Conservation (phyloP, 1,284 basidiomycete species). For the Malassezia caprae region DNA sequence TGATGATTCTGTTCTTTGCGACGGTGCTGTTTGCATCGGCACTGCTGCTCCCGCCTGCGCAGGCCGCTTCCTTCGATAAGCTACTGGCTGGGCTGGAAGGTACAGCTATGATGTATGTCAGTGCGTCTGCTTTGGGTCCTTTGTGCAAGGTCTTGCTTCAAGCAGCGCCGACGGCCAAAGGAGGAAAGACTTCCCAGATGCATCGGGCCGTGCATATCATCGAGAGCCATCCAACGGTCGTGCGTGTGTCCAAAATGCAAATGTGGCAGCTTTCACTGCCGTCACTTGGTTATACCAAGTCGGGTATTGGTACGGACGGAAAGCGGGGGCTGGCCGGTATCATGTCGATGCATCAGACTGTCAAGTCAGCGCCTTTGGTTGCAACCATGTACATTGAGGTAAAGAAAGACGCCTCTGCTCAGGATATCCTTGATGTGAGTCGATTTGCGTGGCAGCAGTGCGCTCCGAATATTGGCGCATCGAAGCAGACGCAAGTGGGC, state of each 20-base stretch:
- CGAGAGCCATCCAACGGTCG: conserved; percentile 35
- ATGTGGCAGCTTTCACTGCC: conserved; percentile 45
- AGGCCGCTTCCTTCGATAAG: conserved; percentile 45
- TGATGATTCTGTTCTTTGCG: conserved; percentile 43
- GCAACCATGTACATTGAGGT: conserved; percentile 33
- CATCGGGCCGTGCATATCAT: conserved; percentile 22
- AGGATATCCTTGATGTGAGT: conserved; percentile 37
- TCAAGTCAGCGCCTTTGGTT: conserved; percentile 35
- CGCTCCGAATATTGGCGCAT: conserved; percentile 34
- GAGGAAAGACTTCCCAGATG: conserved; percentile 23
- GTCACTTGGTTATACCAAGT: conserved; percentile 24
- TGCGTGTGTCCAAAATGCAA: conserved; percentile 28
- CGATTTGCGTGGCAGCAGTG: conserved; percentile 37
- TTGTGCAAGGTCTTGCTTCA: conserved; percentile 42
- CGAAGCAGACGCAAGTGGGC: conserved; percentile 28
- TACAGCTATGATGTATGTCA: conserved; percentile 41
- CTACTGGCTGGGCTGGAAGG: conserved; percentile 42
- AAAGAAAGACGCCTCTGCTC: conserved; percentile 23
- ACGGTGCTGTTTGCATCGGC: conserved; percentile 28
- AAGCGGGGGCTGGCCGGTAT: conserved; percentile 22
- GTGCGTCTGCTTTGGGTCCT: conserved; percentile 34
- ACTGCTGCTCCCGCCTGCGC: conserved; percentile 32
- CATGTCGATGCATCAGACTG: conserved; percentile 20
- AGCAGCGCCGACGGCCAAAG: conserved; percentile 25
- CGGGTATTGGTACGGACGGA: conserved; percentile 15